Base-by-base conservation (phyloP, 495 filamentous ascomycete species). In the Penicillium soppii region DNA sequence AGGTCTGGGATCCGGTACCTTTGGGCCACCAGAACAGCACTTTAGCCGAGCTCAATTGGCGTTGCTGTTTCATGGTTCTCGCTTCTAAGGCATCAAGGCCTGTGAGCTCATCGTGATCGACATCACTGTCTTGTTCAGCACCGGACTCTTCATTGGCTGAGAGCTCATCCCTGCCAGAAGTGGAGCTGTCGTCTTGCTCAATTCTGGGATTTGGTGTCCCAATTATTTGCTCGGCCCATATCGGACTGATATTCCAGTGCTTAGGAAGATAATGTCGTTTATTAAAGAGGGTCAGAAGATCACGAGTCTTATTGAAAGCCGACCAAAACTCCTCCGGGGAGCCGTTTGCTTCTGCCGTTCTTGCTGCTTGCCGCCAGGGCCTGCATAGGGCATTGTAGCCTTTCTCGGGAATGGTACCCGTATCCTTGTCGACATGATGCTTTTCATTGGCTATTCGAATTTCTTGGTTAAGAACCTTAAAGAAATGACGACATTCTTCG, bases 21-120 rank as follows among this genome's bases (percentile, higher is more conserved):
- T 52, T 61, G 26, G 55, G 48, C 62, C 50, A 65, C 53, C 45
- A 61, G 29, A 50, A 88, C 44, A 84, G 72, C 46, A 88, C 74
- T 43, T 80, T 77, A 71, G 81, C 82, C 47, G 39, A 56, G 19
- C 19, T 38, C 5, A 44, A 29, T 45, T 32, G 17, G 23, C 43
- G 29, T 30, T 59, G 17, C 19, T 59, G 1, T 23, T 52, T 48
- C 5, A 48, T 38, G 0, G 47, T 44, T 27, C 51, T 51, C 16
- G 43, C 43, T 29, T 59, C 52, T 23, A 59, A 22, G 6, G 32
- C 12, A 38, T 59, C 35, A 26, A 59, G 52, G 1, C 41, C 43
- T 21, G 12, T 48, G 0, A 2, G 33, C 16, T 47, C 7, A 20
- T 23, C 10, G 19, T 22, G 4, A 19, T 47, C 4, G 2, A 27